Base-by-base conservation (phyloP, 768 basidiomycete genomes). In the Lactarius akahatsu region DNA sequence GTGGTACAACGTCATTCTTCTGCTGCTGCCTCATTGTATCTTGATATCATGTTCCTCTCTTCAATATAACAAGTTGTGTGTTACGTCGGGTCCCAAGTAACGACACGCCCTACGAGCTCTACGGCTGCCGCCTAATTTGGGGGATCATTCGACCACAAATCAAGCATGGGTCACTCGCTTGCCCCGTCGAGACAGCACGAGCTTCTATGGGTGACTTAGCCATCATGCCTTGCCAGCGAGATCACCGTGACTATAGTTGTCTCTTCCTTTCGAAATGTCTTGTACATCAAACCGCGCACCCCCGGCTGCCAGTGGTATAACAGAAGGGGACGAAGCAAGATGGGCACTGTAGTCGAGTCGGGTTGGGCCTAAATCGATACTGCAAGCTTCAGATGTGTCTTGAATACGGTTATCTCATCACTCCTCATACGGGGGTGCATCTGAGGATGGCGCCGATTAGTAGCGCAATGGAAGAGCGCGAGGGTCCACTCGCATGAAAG, bases 341-440 rank as follows among this genome's bases (percentile, higher is more conserved):
- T 96, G 94, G 76, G 16, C 16, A 16, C 5, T 41, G 91, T 89
- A 5, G 93, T 95, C 30, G 86, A 86, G 74, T 79, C 96, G 62
- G 86, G 86, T 1, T 93, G 93, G 85, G 66, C 80, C 2, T 96
- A 93, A 94, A 84, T 96, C 60, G 94, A 96, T 73, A 93, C 82
- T 16, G 94, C 94, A 2, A 94, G 93, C 73, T 95, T 94, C 75
- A 95, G 93, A 94, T 92, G 28, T 4, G 38, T 67, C 32, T 41
- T 41, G 15, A 41, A 41, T 38, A 38, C 38, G 5, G 16, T 4
- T 41, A 41, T 18, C 16, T 41, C 13, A 40, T 40, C 38, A 5
- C 38, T 40, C 38, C 38, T 40, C 38, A 15, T 40, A 40, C 4
- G 38, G 13, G 13, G 38, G 63, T 8, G 67, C 67, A 23, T 73